Base-by-base conservation (phyloP, 1,284 basidiomycete species). In the Rhizoctonia solani region DNA sequence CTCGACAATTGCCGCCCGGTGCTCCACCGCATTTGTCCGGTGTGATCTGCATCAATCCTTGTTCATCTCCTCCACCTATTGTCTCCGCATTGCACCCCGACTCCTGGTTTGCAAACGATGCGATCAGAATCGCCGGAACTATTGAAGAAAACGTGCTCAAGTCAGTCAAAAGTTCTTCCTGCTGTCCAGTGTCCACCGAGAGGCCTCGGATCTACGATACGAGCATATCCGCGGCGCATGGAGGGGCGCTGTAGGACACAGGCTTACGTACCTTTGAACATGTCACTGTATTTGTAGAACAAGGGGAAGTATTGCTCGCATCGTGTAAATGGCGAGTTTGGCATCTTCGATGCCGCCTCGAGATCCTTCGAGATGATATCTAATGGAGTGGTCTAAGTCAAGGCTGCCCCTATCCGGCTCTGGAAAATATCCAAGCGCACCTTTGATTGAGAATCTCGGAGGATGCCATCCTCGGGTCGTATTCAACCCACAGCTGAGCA, bases 21-120 rank as follows among this genome's bases (percentile, higher is more conserved):
- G 87, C 87, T 66, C 79, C 83, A 50, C 75, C 81, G 73, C 92
- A 95, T 77, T 95, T 95, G 72, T 90, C 89, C 52, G 79, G 75
- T 14, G 88, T 89, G 72, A 94, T 82, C 77, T 95, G 92, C 92
- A 95, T 94, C 65, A 83, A 70, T 47, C 92, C 93, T 72, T 89
- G 86, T 75, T 94, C 93, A 61, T 91, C 90, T 21, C 47, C 89
- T 25, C 87, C 89, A 67, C 93, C 93, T 50, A 85, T 80, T 4
- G 82, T 84, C n/a, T 78, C 68, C 1, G 87, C 82, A 71, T 89
- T 85, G 80, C 93, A 95, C 52, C 82, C 79, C 46, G 85, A 86
- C 77, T 90, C 89, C 75, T 89, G 87, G 86, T 95, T 89, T 37
- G 92, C 92, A 71, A 95, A 89, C 0, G 92, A 83, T 3, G 93